Percentiles rank a stretch among this genome's conserved stretches.
phyloP scores from a whole-genome alignment of 345 rosid genomes.

The Aethionema arabicum region DNA sequence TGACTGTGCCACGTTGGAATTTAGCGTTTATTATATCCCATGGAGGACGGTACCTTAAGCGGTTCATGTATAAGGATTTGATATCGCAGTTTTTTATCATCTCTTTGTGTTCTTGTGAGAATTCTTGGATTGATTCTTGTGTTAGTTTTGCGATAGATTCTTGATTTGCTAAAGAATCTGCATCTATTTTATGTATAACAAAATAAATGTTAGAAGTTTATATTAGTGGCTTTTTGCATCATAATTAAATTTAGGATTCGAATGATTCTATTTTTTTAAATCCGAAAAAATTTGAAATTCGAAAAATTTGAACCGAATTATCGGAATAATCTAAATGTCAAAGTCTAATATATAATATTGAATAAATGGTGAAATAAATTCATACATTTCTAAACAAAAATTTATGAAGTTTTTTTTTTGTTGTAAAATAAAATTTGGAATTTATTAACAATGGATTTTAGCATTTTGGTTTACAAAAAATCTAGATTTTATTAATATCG shows the following conservation, averaged over 20 bases:
- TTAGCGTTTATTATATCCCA: slow-evolving; percentile 40
- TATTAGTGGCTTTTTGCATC: too few relatives aligned
- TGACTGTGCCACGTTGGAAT: slow-evolving; percentile 41
- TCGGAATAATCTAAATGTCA: too few relatives aligned
- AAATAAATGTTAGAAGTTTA: background rate
- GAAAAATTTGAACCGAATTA: too few relatives aligned
- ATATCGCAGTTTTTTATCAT: slow-evolving; percentile 42
- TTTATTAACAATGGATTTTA: too few relatives aligned
- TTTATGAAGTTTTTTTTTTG: background rate
- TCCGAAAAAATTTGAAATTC: too few relatives aligned
- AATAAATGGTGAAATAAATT: too few relatives aligned
- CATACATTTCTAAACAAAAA: background rate
- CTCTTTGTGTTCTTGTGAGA: slow-evolving; percentile 41
- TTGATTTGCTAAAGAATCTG: slow-evolving; percentile 26
- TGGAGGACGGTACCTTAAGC: slow-evolving; percentile 42
- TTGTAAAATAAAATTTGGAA: too few relatives aligned
- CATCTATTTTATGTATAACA: slow-evolving; percentile 1
- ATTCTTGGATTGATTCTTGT: slow-evolving; percentile 31
- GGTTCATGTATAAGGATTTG: slow-evolving; percentile 36
- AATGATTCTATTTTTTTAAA: too few relatives aligned
- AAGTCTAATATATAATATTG: too few relatives aligned
- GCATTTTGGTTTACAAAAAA: too few relatives aligned
- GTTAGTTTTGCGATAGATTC: slow-evolving; percentile 31
- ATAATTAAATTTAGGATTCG: too few relatives aligned
- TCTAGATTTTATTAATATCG: too few relatives aligned